Conservation (phyloP, 1,139 yeast species). For the Pichia sp. region DNA sequence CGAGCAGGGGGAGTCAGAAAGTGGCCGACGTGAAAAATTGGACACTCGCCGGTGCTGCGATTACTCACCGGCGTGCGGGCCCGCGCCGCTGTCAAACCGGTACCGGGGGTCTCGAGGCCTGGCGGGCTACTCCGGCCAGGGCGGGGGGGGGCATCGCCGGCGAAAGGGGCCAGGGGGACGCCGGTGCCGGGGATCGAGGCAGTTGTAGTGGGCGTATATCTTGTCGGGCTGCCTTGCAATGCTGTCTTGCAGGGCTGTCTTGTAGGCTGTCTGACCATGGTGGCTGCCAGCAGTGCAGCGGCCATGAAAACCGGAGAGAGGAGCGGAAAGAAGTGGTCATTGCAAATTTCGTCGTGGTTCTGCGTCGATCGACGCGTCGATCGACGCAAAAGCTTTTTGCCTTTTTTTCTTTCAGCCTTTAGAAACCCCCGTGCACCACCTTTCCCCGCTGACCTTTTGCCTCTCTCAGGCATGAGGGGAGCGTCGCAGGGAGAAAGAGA, state of each 20-base stretch:
- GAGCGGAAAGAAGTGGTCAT: no score
- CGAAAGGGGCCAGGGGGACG: no score
- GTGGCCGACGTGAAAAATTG: background rate
- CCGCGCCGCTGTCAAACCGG: constrained; percentile 1
- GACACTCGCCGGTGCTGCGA: background rate
- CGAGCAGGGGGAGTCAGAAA: background rate
- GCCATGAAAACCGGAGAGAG: background rate
- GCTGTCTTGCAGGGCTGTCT: no score
- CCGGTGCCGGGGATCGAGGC: no score
- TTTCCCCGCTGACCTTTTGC: background rate
- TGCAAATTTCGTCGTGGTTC: no score
- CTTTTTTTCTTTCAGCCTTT: background rate
- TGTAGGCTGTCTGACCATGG: background rate
- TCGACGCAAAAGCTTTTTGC: background rate
- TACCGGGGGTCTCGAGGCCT: background rate
- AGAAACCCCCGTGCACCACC: constrained; percentile 5
- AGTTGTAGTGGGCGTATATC: no score
- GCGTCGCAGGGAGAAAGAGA: background rate
- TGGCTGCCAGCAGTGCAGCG: background rate
- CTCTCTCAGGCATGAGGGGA: background rate
- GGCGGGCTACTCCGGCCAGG: background rate
- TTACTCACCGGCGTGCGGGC: background rate
- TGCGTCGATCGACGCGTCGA: background rate
- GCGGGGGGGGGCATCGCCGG: background rate
- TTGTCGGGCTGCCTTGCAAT: no score